phyloP scores from a whole-genome alignment of 1,284 basidiomycete species.

The Singerocomus rubriflavus region DNA sequence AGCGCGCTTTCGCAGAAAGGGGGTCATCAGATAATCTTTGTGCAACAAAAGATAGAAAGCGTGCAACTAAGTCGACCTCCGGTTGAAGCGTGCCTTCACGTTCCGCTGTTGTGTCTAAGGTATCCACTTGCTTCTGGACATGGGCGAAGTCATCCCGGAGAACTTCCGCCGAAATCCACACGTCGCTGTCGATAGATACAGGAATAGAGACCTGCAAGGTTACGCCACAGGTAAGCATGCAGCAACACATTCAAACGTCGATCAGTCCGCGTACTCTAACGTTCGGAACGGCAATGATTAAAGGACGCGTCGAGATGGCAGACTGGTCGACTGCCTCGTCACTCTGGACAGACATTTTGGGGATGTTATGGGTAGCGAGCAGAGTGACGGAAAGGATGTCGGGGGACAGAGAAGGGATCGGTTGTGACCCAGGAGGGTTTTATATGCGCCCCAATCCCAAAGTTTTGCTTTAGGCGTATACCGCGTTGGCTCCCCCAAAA shows the following conservation, averaged over 20 bases:
- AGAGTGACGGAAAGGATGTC: not conserved
- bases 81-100: constrained; percentile 59
- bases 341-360: constrained; percentile 32
- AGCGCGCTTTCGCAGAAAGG: constrained; percentile 54
- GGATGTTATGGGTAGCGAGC: constrained; percentile 4
- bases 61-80: constrained; percentile 73
- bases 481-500: constrained; percentile 25
- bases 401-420: constrained; percentile 6
- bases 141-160: constrained; percentile 83
- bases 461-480: constrained; percentile 26
- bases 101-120: constrained; percentile 48
- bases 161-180: constrained; percentile 89
- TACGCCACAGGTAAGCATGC: constrained; percentile 11
- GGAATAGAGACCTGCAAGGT: constrained; percentile 71
- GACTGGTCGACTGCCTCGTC: constrained; percentile 28
- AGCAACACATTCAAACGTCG: constrained; percentile 6
- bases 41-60: constrained; percentile 75
- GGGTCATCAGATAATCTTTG: constrained; percentile 55
- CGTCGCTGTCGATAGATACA: constrained; percentile 70
- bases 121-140: constrained; percentile 54
- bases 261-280: constrained; percentile 57
- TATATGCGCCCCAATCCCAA: constrained; percentile 35
- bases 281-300: constrained; percentile 58
- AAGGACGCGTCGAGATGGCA: constrained; percentile 57
- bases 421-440: constrained; percentile 16